Conservation (phyloP, 495 filamentous ascomycete genomes). For the Letharia lupina region DNA sequence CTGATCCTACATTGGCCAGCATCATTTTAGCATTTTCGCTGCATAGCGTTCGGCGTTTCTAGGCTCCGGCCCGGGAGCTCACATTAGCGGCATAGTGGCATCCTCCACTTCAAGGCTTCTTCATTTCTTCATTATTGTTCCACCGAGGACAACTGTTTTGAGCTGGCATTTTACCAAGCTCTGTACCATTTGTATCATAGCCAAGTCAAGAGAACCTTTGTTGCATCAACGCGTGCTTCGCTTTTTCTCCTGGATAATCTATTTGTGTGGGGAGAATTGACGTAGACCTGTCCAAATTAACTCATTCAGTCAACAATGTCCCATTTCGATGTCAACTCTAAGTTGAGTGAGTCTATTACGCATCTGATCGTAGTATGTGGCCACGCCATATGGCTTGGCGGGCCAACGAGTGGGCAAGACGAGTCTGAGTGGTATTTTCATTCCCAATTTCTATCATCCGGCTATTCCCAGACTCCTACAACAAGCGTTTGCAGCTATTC, state of each 20-base stretch:
- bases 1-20: neutral
- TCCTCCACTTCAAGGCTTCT: neutral
- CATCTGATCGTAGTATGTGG: slow-evolving; percentile 71
- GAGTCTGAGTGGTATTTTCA: slow-evolving; percentile 57
- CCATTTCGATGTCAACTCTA: neutral
- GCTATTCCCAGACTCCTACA: neutral
- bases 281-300: neutral
- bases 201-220: neutral
- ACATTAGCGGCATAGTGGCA: slow-evolving; percentile 14
- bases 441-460: neutral
- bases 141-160: neutral
- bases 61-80: slow-evolving; percentile 9
- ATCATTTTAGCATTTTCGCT: neutral
- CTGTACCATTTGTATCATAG: neutral
- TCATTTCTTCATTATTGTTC: neutral
- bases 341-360: neutral
- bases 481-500: neutral
- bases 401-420: slow-evolving; percentile 45
- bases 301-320: neutral
- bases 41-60: slow-evolving; percentile 17
- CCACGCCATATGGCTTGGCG: slow-evolving; percentile 69
- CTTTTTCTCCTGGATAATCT: neutral
- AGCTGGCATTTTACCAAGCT: neutral
- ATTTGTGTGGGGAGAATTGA: neutral
- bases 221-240: neutral